phyloP scores from a whole-genome alignment of 2,329 filamentous ascomycete genomes.

The Aureobasidium sp. region DNA sequence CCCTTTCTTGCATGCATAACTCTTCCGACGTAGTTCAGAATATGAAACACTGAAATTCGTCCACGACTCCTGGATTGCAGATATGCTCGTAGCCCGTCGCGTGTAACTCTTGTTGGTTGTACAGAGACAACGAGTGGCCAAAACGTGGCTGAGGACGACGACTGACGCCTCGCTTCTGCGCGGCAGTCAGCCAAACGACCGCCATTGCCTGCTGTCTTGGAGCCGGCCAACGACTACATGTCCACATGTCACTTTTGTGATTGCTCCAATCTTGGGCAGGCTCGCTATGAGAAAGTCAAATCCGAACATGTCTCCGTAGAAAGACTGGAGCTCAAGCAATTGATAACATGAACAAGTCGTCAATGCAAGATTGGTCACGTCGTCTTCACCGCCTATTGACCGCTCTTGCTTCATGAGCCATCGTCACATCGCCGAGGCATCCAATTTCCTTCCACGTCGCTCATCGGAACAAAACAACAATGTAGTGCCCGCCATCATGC shows the following conservation, averaged over 20 bases:
- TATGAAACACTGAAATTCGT: background rate
- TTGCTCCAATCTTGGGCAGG: background rate
- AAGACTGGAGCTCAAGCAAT: background rate
- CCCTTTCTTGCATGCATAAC: background rate
- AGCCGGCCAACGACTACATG: background rate
- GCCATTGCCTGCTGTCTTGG: background rate
- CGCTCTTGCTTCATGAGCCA: background rate
- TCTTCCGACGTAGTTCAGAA: background rate
- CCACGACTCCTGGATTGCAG: background rate
- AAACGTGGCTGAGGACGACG: constrained; percentile 8
- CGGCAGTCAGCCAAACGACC: background rate
- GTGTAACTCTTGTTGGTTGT: constrained; percentile 5
- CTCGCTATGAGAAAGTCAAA: background rate
- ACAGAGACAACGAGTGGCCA: background rate
- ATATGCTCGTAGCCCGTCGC: background rate
- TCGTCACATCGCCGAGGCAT: background rate
- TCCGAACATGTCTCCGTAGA: background rate
- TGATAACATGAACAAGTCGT: background rate
- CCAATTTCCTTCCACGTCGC: background rate
- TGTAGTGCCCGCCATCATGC: background rate
- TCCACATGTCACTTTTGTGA: constrained; percentile 5
- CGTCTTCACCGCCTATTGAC: constrained; percentile 8
- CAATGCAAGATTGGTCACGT: background rate
- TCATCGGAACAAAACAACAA: background rate
- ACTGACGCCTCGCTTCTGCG: background rate